Evolutionary conservation across 164 flowering plant genomes (phyloP).

Genomic region (Malania oleifera): DNA sequence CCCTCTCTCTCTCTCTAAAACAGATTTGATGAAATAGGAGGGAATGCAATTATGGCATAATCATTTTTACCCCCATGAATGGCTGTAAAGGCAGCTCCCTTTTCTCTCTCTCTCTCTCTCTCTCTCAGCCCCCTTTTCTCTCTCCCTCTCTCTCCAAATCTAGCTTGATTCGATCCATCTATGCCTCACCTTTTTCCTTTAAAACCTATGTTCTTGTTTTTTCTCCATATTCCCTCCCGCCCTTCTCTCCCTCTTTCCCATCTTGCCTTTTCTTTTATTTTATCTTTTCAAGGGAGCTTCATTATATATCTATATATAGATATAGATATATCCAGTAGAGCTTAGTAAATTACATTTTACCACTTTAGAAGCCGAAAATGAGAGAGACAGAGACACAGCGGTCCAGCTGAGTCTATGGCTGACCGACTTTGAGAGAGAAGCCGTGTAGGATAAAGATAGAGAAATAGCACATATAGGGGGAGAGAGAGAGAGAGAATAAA

Average conservation of each 20-base stretch:
- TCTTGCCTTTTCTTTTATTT: not conserved
- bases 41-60: slow-evolving; percentile 21
- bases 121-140: slow-evolving; percentile 17
- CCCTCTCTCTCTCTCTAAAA: slow-evolving; percentile 3
- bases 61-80: slow-evolving; percentile 21
- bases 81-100: slow-evolving; percentile 27
- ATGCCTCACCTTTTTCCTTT: not conserved
- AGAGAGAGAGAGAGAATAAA: slow-evolving; percentile 17
- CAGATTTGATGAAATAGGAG: not conserved
- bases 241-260: not conserved
- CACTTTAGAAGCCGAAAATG: not conserved
- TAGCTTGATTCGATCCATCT: slow-evolving; percentile 1
- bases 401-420: slow-evolving; percentile 46
- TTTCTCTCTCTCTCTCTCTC: slow-evolving; percentile 6
- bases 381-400: slow-evolving; percentile 14
- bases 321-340: not conserved
- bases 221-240: not conserved
- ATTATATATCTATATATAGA: not conserved
- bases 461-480: slow-evolving; percentile 14
- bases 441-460: slow-evolving; percentile 34
- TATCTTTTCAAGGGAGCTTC: not conserved
- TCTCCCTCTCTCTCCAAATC: not conserved
- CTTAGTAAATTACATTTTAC: too few relatives aligned
- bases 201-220: not conserved
- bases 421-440: slow-evolving; percentile 37